These are phyloP conservation scores for Suillus discolor DNA, from an alignment of 768 basidiomycete genomes.

Conservation along the genomic window DNA sequence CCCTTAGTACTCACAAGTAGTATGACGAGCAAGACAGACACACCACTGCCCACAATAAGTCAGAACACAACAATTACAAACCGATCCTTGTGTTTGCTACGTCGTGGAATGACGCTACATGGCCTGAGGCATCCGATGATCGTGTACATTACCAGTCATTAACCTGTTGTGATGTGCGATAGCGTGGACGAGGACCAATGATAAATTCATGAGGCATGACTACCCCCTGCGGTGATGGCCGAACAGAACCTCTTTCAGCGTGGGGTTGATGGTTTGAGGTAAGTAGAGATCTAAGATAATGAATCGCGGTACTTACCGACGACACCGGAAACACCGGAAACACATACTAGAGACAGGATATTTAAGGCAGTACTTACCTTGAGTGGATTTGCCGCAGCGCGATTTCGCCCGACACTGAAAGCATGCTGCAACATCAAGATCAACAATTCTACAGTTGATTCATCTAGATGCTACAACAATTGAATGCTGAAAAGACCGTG, in stretches of 20 bases:
- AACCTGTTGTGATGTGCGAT: background rate
- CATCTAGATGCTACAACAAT: background rate
- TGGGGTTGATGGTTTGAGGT: background rate
- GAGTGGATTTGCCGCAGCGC: background rate
- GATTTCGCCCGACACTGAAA: background rate
- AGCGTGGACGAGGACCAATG: background rate
- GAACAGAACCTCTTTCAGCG: background rate
- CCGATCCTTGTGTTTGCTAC: background rate
- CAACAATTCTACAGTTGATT: background rate
- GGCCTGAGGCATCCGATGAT: no score
- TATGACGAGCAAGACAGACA: background rate
- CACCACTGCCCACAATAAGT: background rate
- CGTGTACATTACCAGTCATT: background rate
- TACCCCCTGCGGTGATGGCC: conserved; percentile 6
- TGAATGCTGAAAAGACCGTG: background rate
- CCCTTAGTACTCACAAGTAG: background rate
- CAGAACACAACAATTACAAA: background rate
- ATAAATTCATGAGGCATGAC: background rate
- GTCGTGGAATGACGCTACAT: background rate
- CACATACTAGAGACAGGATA: background rate
- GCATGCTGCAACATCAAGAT: background rate
- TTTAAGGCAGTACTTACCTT: background rate
- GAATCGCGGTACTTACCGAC: background rate
- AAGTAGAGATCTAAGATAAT: background rate
- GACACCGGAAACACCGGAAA: background rate